These are phyloP conservation scores for Iberis pinnata DNA, from an alignment of 345 rosid genomes.

Conservation along the genomic window DNA sequence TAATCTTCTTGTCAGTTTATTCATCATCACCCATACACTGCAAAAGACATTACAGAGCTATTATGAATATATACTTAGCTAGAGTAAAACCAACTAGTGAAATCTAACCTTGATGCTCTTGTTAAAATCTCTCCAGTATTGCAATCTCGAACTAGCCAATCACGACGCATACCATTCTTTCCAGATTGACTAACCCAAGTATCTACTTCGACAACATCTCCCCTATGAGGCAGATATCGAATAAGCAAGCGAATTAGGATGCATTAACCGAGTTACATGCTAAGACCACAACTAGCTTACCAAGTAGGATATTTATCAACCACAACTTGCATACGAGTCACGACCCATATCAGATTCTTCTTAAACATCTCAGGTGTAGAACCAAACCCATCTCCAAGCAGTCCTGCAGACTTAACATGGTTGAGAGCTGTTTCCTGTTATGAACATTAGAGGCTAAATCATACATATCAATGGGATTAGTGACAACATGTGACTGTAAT, in stretches of 20 bases:
- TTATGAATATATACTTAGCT: not conserved
- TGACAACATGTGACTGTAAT: not conserved
- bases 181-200: conserved; percentile 89
- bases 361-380: conserved; percentile 93
- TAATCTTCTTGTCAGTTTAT: conserved; percentile 82
- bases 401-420: conserved; percentile 78
- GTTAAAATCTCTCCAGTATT: conserved; percentile 73
- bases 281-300: conserved; percentile 38
- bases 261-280: not conserved
- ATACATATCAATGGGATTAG: not conserved
- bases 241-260: conserved; percentile 6
- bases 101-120: conserved; percentile 78
- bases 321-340: conserved; percentile 83
- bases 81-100: conserved; percentile 8
- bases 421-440: conserved; percentile 93
- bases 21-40: conserved; percentile 99
- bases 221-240: conserved; percentile 46
- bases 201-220: conserved; percentile 83
- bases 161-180: conserved; percentile 96
- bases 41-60: conserved; percentile 3
- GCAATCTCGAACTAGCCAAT: conserved; percentile 72
- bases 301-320: conserved; percentile 92
- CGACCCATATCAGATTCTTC: conserved; percentile 94
- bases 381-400: conserved; percentile 93
- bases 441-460: not conserved